phyloP scores from a whole-genome alignment of 345 rosid genomes.

The Sisymbrium irio region DNA sequence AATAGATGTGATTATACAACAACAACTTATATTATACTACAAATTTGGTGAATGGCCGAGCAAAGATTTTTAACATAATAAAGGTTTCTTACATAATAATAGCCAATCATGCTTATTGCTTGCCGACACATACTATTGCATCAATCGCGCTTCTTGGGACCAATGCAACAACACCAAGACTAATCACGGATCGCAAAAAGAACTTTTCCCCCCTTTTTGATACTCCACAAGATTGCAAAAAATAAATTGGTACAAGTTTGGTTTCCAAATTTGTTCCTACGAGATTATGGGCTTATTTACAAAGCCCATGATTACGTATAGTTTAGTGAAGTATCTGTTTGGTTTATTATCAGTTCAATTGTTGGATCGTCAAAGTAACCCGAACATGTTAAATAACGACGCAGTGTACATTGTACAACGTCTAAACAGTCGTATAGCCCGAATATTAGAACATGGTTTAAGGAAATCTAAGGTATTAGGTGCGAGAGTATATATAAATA shows the following conservation, averaged over 20 bases:
- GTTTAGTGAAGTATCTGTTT: background rate
- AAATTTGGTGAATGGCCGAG: background rate
- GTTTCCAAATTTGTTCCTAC: background rate
- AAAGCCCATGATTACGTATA: background rate
- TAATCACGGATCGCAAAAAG: slow-evolving; percentile 5
- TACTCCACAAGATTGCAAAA: background rate
- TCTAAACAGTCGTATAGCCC: background rate
- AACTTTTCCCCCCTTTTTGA: background rate
- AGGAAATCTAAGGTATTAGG: background rate
- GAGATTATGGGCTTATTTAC: background rate
- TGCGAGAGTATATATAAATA: background rate
- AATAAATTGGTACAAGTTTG: background rate
- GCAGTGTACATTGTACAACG: background rate
- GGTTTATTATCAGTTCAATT: background rate
- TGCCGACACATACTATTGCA: slow-evolving; percentile 31
- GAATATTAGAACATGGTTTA: background rate
- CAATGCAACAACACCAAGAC: slow-evolving; percentile 22
- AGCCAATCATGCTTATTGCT: slow-evolving; percentile 22
- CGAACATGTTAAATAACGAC: background rate
- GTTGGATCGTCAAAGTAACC: background rate
- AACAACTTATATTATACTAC: background rate
- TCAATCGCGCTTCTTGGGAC: slow-evolving; percentile 27
- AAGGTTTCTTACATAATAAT: slow-evolving; percentile 17
- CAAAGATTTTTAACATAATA: slow-evolving; percentile 12
- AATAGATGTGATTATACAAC: background rate